phyloP scores from a whole-genome alignment of 139 green algal species.

The Chlamydomonas schloesseri region DNA sequence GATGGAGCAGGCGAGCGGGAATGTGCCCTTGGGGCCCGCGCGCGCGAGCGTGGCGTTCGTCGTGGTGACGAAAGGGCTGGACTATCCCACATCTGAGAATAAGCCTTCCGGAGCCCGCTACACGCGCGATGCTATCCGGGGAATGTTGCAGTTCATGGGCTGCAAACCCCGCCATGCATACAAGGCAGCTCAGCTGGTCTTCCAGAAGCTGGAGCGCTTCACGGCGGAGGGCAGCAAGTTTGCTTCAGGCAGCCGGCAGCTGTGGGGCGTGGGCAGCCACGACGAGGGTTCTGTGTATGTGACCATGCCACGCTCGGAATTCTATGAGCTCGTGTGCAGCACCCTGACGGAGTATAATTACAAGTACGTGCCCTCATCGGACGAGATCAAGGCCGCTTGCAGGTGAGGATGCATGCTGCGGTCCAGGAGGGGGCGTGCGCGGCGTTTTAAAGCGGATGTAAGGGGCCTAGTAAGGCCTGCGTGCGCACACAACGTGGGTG shows the following conservation, averaged over 20 bases:
- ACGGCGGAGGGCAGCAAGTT: constrained; percentile 20
- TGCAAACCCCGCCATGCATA: constrained; percentile 83
- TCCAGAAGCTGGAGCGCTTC: constrained; percentile 33
- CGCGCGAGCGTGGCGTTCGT: constrained; percentile 16
- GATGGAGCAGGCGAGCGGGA: too few relatives aligned
- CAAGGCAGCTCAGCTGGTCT: constrained; percentile 57
- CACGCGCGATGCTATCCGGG: constrained; percentile 74
- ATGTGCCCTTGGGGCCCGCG: too few relatives aligned
- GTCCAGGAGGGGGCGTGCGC: neutral
- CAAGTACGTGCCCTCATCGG: constrained; percentile 48
- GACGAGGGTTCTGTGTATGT: constrained; percentile 27
- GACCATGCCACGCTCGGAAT: constrained; percentile 52
- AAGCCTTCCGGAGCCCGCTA: constrained; percentile 65
- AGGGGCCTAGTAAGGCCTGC: too few relatives aligned
- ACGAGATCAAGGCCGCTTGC: constrained; percentile 67
- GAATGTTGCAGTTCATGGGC: constrained; percentile 81
- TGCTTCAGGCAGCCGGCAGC: neutral
- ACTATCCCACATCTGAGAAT: neutral
- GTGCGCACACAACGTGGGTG: too few relatives aligned
- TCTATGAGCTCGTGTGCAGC: constrained; percentile 57
- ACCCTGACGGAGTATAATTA: constrained; percentile 62
- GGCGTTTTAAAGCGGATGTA: too few relatives aligned
- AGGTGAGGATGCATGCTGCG: constrained; percentile 27
- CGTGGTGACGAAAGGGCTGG: constrained; percentile 37
- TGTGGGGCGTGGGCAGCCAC: constrained; percentile 5